Evolutionary conservation across 805 yeast genomes (phyloP).

Genomic region (Candida adriatica): DNA sequence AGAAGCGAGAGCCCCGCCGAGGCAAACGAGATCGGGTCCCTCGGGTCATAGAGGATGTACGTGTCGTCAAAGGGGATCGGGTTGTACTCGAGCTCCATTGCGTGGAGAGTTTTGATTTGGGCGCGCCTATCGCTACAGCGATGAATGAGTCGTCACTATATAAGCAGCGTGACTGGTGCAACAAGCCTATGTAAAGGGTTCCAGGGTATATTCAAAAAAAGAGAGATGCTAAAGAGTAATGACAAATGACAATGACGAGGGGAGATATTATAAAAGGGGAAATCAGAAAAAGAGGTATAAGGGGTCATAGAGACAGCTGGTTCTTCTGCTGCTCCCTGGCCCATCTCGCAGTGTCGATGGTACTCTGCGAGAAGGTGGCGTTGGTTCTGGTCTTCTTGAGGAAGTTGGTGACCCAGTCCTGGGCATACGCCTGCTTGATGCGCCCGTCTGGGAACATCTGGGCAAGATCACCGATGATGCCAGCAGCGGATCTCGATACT

Average conservation of each 20-base stretch:
- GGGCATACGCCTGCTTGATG: slow-evolving; percentile 55
- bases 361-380: slow-evolving; percentile 50
- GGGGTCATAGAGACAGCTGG: slow-evolving; percentile 14
- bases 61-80: slow-evolving; percentile 77
- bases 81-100: slow-evolving; percentile 6
- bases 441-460: slow-evolving; percentile 78
- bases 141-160: background rate
- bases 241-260: slow-evolving; percentile 4
- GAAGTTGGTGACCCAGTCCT: slow-evolving; percentile 74
- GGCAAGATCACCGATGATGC: slow-evolving; percentile 88
- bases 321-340: slow-evolving; percentile 64
- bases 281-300: slow-evolving; percentile 8
- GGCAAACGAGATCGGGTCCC: slow-evolving; percentile 49
- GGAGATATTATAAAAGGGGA: slow-evolving; percentile 10
- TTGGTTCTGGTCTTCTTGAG: slow-evolving; percentile 68
- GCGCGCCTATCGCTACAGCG: background rate
- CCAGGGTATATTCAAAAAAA: slow-evolving; percentile 11
- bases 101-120: background rate
- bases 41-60: slow-evolving; percentile 69
- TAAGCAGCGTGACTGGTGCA: too few species aligned
- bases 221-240: slow-evolving; percentile 3
- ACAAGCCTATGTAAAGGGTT: background rate
- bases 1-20: slow-evolving; percentile 70
- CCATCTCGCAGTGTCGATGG: slow-evolving; percentile 95
- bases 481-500: slow-evolving; percentile 78